A percentile compares a stretch with the other conserved stretches of the same genome.
phyloP scores from a whole-genome alignment of 148 eudicot species.

The Bassia scoparia region DNA sequence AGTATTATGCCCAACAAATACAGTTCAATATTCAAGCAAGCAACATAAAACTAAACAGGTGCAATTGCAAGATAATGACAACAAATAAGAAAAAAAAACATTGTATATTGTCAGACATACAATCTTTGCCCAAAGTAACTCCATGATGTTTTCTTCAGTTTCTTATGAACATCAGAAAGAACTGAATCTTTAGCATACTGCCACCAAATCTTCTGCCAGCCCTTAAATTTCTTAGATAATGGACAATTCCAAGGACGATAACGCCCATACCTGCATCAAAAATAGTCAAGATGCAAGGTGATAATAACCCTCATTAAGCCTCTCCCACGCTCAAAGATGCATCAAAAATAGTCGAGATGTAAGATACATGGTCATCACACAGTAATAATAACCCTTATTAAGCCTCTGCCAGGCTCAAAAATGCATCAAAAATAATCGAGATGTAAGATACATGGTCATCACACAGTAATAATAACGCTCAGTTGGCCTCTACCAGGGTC shows the following conservation, averaged over 20 bases:
- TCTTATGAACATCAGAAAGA: constrained; percentile 71
- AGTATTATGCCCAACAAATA: not conserved
- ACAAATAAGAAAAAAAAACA: not conserved
- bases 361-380: no score
- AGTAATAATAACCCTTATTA: no score
- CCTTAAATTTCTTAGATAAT: constrained; percentile 50
- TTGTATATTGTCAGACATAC: constrained; percentile 41
- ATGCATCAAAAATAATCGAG: no score
- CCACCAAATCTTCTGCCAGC: constrained; percentile 96
- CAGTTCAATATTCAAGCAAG: not conserved
- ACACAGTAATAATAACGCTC: no score
- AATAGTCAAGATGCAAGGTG: not conserved
- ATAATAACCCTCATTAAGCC: no score
- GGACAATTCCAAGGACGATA: constrained; percentile 77
- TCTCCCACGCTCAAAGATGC: no score
- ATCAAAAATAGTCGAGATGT: no score
- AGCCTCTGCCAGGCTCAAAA: no score
- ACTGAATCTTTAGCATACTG: constrained; percentile 85
- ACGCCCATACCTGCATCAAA: constrained; percentile 64
- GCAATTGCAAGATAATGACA: not conserved
- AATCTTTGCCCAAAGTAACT: constrained; percentile 70
- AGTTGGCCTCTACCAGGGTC: constrained; percentile 10
- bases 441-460: no score
- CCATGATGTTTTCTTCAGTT: constrained; percentile 76
- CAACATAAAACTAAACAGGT: not conserved